Percentiles rank a stretch among this genome's conserved stretches.
Evolutionary conservation across 192 early-diverging fungal species (phyloP).

Genomic region (Coemansia umbellata): DNA sequence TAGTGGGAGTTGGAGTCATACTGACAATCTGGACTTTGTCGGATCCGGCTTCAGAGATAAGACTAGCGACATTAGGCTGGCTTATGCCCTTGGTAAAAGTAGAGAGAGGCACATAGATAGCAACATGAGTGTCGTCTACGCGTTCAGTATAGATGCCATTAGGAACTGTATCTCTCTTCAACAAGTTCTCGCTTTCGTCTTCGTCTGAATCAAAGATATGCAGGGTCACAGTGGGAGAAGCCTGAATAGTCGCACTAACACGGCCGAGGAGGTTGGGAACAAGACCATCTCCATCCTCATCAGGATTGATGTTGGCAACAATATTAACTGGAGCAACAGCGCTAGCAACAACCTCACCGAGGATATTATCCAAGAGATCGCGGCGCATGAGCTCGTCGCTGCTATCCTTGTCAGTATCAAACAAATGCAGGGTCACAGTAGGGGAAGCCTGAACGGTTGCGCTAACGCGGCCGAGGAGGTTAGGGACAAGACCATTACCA

Average conservation of each 20-base stretch:
- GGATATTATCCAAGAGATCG: conserved; percentile 18
- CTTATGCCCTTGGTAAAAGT: conserved; percentile 24
- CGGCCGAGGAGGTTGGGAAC: conserved; percentile 35
- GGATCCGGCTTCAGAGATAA: conserved; percentile 15
- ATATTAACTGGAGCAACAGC: conserved; percentile 29
- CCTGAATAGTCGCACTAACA: conserved; percentile 23
- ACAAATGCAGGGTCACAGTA: conserved; percentile 7
- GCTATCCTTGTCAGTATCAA: conserved; percentile 6
- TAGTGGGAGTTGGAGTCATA: conserved; percentile 19
- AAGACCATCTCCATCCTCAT: conserved; percentile 37
- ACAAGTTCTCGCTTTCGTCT: conserved; percentile 11
- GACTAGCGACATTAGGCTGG: conserved; percentile 15
- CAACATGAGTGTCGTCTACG: conserved; percentile 20
- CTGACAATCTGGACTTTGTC: conserved; percentile 26
- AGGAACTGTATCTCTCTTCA: conserved; percentile 12
- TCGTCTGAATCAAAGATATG: conserved; percentile 25
- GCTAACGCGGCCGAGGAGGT: conserved; percentile 33
- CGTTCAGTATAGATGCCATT: conserved; percentile 29
- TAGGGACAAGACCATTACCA: conserved; percentile 31
- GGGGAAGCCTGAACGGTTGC: conserved; percentile 13
- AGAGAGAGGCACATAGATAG: conserved; percentile 31
- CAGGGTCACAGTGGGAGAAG: conserved; percentile 17
- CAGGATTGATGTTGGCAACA: conserved; percentile 28
- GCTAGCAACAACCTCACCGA: conserved; percentile 25
- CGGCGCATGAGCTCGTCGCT: conserved; percentile 9